Evolutionary conservation across 2,329 filamentous ascomycete genomes (phyloP).

Genomic region (Zalaria sp.): DNA sequence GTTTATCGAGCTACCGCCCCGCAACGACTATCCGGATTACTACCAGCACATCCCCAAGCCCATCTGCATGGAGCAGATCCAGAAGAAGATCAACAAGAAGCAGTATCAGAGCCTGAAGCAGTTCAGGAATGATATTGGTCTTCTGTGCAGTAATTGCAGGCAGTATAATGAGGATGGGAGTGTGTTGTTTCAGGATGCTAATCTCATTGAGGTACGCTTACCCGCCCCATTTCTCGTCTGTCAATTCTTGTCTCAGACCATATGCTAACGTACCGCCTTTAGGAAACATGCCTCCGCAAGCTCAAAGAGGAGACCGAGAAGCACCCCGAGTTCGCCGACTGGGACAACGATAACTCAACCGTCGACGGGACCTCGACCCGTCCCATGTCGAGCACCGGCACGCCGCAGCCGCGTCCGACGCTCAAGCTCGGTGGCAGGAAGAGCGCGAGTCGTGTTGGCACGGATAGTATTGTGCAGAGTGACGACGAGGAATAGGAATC

Average conservation of each 20-base stretch:
- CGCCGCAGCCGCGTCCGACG: slow-evolving; percentile 50
- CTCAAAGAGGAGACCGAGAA: slow-evolving; percentile 39
- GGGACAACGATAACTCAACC: slow-evolving; percentile 35
- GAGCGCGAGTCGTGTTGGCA: slow-evolving; percentile 1
- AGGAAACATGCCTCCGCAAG: slow-evolving; percentile 38
- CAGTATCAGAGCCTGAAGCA: slow-evolving; percentile 74
- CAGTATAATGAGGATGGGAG: slow-evolving; percentile 96
- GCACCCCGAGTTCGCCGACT: slow-evolving; percentile 44
- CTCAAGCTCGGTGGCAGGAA: slow-evolving; percentile 52
- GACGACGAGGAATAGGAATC: slow-evolving; percentile 1
- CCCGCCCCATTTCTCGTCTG: background rate
- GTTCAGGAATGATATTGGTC: slow-evolving; percentile 66
- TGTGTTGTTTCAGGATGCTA: slow-evolving; percentile 81
- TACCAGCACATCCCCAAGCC: slow-evolving; percentile 85
- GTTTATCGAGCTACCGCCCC: slow-evolving; percentile 82
- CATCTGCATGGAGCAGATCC: slow-evolving; percentile 92
- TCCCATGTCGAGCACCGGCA: slow-evolving; percentile 42
- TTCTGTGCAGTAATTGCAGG: slow-evolving; percentile 81
- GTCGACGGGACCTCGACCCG: slow-evolving; percentile 36
- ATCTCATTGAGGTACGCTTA: slow-evolving; percentile 69
- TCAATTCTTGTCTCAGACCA: slow-evolving; percentile 1
- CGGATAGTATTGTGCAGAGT: slow-evolving; percentile 3
- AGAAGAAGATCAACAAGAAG: slow-evolving; percentile 89
- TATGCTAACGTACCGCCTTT: slow-evolving; percentile 4
- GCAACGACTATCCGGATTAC: slow-evolving; percentile 85